Evolutionary conservation across 2,329 filamentous ascomycete species (phyloP), one percentile per base, ranked within the genome.

Genomic region (Diaporthe aspalathi): DNA sequence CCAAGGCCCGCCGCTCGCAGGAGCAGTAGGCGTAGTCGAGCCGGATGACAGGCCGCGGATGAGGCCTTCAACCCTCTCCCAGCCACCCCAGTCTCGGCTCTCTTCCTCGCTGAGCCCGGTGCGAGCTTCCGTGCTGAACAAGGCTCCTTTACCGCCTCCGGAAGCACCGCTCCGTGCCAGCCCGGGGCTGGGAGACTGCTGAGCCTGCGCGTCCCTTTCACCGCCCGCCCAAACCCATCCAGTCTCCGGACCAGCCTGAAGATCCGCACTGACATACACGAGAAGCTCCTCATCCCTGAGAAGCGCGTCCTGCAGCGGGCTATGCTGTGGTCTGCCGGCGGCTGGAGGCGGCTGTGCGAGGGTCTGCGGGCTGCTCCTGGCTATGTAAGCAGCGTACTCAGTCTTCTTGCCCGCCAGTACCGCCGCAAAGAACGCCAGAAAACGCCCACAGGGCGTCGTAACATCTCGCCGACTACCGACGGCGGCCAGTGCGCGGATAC

Each of bases 201-300:
- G 12, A 80, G 82, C 3, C 79, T 84, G 75, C 2, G 77, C 73
- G 52, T 87, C 86, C 52, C 81, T 80, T 76, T 92, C 91, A 45
- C 86, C 86, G 38, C 88, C 86, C 76, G 88, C 83, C 95, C 95
- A 98, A 5, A 95, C 88, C 95, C 95, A 98, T 16, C 91, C 91
- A 45, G 89, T 89, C 67, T 94, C 92, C 0, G 87, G 86, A n/a
- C 88, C 90, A 1, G 92, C 93, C 81, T 98, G 95, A 77, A 97
- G 85, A 81, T 98, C 96, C 0, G 92, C 93, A 38, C 93, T 95
- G 1, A 93, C 90, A 76, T 97, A 97, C 0, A 91, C 93, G 35
- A 98, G 83, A 75, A 98, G 88, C 79, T 98, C 95, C 78, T 98
- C 95, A 77, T 99, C 95, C 3, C 86, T 85, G 56, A 84, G 62